phyloP scores from a whole-genome alignment of 805 yeast genomes.

The Candida nitratophila region DNA sequence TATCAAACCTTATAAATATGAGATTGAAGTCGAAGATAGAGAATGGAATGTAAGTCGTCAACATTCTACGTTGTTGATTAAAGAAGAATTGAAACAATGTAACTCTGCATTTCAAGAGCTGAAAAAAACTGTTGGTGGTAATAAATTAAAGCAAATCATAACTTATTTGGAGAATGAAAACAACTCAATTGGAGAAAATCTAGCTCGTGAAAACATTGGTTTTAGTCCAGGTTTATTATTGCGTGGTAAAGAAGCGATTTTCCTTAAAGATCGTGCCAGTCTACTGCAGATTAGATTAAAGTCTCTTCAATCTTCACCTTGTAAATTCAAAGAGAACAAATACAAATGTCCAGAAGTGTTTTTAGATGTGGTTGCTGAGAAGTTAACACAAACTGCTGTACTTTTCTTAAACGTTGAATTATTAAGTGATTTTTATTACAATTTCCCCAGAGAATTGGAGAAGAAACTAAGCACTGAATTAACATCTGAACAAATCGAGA shows the following conservation, averaged over 20 bases:
- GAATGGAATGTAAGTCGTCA: constrained; percentile 86
- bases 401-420: constrained; percentile 89
- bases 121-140: constrained; percentile 70
- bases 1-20: constrained; percentile 95
- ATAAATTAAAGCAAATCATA: constrained; percentile 78
- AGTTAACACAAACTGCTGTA: constrained; percentile 88
- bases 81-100: constrained; percentile 84
- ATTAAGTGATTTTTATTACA: constrained; percentile 89
- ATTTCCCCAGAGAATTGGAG: constrained; percentile 92
- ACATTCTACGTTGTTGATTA: constrained; percentile 63
- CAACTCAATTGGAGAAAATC: constrained; percentile 26
- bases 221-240: constrained; percentile 70
- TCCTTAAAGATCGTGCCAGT: constrained; percentile 65
- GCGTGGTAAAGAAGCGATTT: constrained; percentile 79
- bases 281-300: constrained; percentile 70
- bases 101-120: constrained; percentile 52
- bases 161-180: constrained; percentile 53
- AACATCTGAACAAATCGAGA: constrained; percentile 71
- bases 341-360: constrained; percentile 93
- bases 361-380: constrained; percentile 85
- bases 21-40: constrained; percentile 90
- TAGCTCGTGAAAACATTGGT: constrained; percentile 70
- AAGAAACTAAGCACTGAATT: constrained; percentile 56
- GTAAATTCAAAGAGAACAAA: constrained; percentile 73
- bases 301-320: constrained; percentile 65